These are phyloP conservation scores for Perkinsus chesapeaki DNA, from an alignment of 169 alveolate species.

Conservation along the genomic window DNA sequence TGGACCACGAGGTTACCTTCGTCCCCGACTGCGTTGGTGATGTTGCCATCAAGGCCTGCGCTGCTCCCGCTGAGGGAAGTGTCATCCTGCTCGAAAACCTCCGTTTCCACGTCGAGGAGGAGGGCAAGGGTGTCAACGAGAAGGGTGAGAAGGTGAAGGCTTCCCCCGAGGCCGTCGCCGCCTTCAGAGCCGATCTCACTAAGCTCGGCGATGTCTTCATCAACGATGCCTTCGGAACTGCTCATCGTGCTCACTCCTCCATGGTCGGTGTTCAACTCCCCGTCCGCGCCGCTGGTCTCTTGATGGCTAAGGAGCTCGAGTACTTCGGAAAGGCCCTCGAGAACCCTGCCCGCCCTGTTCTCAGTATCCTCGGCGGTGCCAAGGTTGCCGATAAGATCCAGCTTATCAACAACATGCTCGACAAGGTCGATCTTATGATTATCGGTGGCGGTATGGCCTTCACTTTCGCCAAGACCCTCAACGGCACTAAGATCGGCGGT, in stretches of 20 bases:
- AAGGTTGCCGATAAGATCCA: constrained; percentile 94
- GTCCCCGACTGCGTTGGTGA: constrained; percentile 90
- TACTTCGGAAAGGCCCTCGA: constrained; percentile 91
- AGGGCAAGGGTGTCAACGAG: constrained; percentile 89
- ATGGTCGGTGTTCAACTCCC: constrained; percentile 88
- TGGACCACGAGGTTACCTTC: constrained; percentile 74
- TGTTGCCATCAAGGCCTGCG: constrained; percentile 72
- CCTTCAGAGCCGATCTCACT: constrained; percentile 81
- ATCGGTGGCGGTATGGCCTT: constrained; percentile 99
- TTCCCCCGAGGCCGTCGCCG: constrained; percentile 57
- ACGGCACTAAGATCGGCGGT: constrained; percentile 78
- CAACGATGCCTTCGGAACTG: constrained; percentile 96
- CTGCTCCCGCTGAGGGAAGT: constrained; percentile 72
- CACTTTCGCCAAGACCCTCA: constrained; percentile 85
- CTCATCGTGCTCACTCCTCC: constrained; percentile 93
- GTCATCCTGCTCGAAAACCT: constrained; percentile 87
- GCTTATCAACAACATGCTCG: constrained; percentile 82
- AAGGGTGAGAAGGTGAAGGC: constrained; percentile 82
- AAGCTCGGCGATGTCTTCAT: constrained; percentile 83
- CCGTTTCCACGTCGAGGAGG: constrained; percentile 95
- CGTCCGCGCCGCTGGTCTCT: constrained; percentile 83
- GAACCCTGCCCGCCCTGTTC: constrained; percentile 84
- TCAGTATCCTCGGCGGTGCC: constrained; percentile 97
- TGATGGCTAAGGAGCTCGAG: constrained; percentile 89
- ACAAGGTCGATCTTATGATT: constrained; percentile 86